Conservation (phyloP, 441 rosid genomes). For the Pelargonium cotyledonis region DNA sequence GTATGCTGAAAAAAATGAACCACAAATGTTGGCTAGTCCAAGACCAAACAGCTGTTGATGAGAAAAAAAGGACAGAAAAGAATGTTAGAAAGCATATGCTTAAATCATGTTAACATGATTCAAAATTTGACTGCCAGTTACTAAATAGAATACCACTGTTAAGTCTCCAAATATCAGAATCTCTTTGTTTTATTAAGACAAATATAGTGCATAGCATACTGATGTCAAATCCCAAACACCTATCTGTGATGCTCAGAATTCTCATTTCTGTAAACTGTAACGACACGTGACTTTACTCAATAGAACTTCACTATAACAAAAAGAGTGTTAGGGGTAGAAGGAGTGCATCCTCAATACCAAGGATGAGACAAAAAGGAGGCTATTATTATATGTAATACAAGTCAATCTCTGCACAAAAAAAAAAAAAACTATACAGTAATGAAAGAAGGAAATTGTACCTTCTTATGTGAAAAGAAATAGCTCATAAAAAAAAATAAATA, state of each 20-base stretch:
- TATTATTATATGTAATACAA: not conserved
- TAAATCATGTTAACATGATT: not conserved
- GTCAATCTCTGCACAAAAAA: not conserved
- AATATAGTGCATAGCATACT: not conserved
- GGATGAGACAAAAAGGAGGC: not conserved
- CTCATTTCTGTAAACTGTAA: slow-evolving; percentile 2
- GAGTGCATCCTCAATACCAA: not conserved
- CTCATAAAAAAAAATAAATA: too few relatives aligned
- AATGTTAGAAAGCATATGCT: slow-evolving; percentile 8
- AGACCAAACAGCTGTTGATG: slow-evolving; percentile 75
- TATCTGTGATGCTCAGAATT: not conserved
- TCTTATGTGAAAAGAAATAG: too few relatives aligned
- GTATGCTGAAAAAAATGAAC: slow-evolving; percentile 78
- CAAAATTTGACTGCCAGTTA: not conserved
- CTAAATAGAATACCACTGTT: not conserved
- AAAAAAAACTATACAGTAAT: not conserved
- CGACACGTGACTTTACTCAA: not conserved
- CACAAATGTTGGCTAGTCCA: slow-evolving; percentile 76
- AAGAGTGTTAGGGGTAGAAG: not conserved
- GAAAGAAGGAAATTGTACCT: not conserved
- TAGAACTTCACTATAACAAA: not conserved
- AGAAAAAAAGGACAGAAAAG: slow-evolving; percentile 14
- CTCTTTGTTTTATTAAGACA: not conserved
- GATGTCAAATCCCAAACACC: not conserved
- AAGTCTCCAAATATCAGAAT: not conserved